Percentiles rank a stretch among this genome's conserved stretches.
phyloP scores from a whole-genome alignment of 73 alveolate species.

The Paramecium octaurelia region DNA sequence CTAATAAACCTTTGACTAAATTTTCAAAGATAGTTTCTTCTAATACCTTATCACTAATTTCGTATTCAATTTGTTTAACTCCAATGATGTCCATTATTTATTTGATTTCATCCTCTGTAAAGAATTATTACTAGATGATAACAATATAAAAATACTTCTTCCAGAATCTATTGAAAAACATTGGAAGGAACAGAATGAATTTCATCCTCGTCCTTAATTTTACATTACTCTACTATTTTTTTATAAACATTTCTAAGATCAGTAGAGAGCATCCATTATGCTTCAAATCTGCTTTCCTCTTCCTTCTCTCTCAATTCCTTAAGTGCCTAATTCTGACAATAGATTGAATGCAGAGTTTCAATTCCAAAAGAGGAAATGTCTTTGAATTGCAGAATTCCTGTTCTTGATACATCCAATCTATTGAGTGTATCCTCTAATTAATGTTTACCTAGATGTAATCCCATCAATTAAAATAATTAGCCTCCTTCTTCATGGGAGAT shows the following conservation, averaged over 20 bases:
- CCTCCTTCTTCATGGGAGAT: constrained; percentile 52
- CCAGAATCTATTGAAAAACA: constrained; percentile 15
- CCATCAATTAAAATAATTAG: constrained; percentile 49
- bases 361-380: constrained; percentile 46
- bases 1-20: constrained; percentile 54
- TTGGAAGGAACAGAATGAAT: neutral
- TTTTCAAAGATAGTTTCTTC: constrained; percentile 21
- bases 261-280: constrained; percentile 39
- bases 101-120: constrained; percentile 23
- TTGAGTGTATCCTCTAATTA: constrained; percentile 50
- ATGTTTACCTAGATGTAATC: constrained; percentile 53
- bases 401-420: constrained; percentile 42
- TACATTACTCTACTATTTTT: constrained; percentile 38
- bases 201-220: constrained; percentile 57
- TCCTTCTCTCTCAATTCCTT: constrained; percentile 60
- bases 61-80: neutral
- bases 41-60: constrained; percentile 7
- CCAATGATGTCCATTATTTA: neutral
- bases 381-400: constrained; percentile 47
- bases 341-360: constrained; percentile 54
- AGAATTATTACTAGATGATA: neutral
- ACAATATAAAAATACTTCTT: constrained; percentile 8
- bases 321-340: constrained; percentile 42
- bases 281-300: constrained; percentile 58
- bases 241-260: constrained; percentile 23